These are phyloP conservation scores for Papiliotrema laurentii DNA, from an alignment of 1,284 basidiomycete species.

Conservation along the genomic window DNA sequence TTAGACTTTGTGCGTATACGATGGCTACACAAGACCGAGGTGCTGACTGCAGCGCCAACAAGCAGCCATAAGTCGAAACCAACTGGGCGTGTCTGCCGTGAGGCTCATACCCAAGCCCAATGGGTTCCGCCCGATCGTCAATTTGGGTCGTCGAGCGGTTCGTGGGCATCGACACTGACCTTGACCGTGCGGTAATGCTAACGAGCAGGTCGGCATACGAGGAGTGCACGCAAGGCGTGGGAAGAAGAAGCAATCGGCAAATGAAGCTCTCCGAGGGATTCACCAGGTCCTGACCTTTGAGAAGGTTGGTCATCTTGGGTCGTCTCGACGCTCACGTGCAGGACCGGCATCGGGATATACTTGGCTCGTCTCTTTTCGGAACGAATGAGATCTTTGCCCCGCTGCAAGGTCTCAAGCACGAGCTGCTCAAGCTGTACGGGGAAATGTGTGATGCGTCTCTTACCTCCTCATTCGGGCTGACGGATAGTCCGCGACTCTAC, in stretches of 20 bases:
- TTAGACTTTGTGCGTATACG: conserved; percentile 35
- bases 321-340: conserved; percentile 36
- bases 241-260: conserved; percentile 44
- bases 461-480: conserved; percentile 64
- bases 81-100: conserved; percentile 55
- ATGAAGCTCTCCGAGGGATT: conserved; percentile 73
- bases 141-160: conserved; percentile 65
- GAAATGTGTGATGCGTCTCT: conserved; percentile 54
- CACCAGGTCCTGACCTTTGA: conserved; percentile 83
- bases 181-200: not conserved
- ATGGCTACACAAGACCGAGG: not conserved
- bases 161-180: conserved; percentile 4
- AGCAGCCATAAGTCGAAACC: conserved; percentile 15
- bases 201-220: not conserved
- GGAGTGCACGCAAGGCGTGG: not conserved
- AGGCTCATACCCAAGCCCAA: conserved; percentile 87
- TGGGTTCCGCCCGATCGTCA: conserved; percentile 92
- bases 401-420: conserved; percentile 65
- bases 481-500: conserved; percentile 74
- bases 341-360: conserved; percentile 59
- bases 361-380: conserved; percentile 79
- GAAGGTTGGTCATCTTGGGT: conserved; percentile 56
- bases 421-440: conserved; percentile 52
- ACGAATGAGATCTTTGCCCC: conserved; percentile 72
- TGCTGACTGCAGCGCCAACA: conserved; percentile 14